A percentile compares a stretch with the other conserved stretches of the same genome.
phyloP scores from a whole-genome alignment of 331 rosid species.

The Cydonia oblonga region DNA sequence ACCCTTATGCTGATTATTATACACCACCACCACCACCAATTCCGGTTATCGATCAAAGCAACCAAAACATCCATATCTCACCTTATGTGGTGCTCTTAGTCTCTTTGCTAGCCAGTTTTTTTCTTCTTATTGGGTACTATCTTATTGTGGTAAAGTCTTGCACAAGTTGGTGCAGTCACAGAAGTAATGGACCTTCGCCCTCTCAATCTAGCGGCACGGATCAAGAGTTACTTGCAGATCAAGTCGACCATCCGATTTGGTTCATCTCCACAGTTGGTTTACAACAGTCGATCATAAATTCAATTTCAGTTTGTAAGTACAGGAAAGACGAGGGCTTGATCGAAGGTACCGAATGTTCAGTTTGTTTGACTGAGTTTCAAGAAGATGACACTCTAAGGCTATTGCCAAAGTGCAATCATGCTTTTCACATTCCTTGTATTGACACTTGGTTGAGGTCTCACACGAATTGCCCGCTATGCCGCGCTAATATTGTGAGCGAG shows the following conservation, averaged over 20 bases:
- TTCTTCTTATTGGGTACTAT: slow-evolving; percentile 37
- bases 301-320: slow-evolving; percentile 49
- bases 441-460: slow-evolving; percentile 53
- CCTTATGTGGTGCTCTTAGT: slow-evolving; percentile 32
- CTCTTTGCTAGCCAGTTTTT: slow-evolving; percentile 24
- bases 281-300: slow-evolving; percentile 59
- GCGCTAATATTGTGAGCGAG: slow-evolving; percentile 26
- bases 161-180: slow-evolving; percentile 20
- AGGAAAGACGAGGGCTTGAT: slow-evolving; percentile 47
- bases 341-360: slow-evolving; percentile 74
- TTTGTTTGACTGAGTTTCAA: slow-evolving; percentile 60
- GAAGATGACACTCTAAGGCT: slow-evolving; percentile 51
- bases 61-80: slow-evolving; percentile 20
- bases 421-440: slow-evolving; percentile 45
- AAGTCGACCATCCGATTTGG: slow-evolving; percentile 68
- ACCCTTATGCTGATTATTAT: slow-evolving; percentile 28
- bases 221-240: slow-evolving; percentile 34
- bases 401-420: slow-evolving; percentile 51
- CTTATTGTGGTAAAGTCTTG: slow-evolving; percentile 39
- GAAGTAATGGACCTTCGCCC: slow-evolving; percentile 2
- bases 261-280: slow-evolving; percentile 53
- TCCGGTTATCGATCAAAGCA: background rate
- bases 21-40: slow-evolving; percentile 30
- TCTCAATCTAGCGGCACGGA: slow-evolving; percentile 15
- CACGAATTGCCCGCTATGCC: slow-evolving; percentile 53